phyloP scores from a whole-genome alignment of 495 filamentous ascomycete species.

The Hypoxylon intermedium region DNA sequence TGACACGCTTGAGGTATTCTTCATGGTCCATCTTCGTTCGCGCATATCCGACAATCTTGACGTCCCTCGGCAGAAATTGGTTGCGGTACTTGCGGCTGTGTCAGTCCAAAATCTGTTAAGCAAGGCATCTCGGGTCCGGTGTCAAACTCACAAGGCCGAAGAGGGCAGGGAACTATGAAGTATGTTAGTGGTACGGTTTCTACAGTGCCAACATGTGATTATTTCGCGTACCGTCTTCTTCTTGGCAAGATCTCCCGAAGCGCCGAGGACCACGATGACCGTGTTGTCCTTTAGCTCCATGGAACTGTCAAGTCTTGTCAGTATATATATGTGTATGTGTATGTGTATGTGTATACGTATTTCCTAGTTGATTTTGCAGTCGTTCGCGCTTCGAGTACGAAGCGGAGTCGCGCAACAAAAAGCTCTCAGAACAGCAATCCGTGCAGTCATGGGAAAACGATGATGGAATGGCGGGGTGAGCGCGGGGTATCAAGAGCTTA shows the following conservation, averaged over 20 bases:
- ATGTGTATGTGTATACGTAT: background rate
- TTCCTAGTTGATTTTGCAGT: no score
- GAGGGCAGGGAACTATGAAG: constrained; percentile 86
- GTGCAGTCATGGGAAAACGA: constrained; percentile 13
- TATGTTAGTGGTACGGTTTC: constrained; percentile 43
- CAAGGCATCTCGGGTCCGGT: constrained; percentile 4
- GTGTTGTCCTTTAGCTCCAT: constrained; percentile 99
- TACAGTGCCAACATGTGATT: constrained; percentile 10
- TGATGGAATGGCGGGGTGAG: constrained; percentile 48
- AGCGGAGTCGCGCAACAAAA: constrained; percentile 11
- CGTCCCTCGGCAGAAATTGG: constrained; percentile 97
- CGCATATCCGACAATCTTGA: constrained; percentile 98
- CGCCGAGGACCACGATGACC: constrained; percentile 94
- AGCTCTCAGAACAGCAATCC: constrained; percentile 16
- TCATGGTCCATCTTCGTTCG: constrained; percentile 99
- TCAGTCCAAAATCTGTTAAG: constrained; percentile 39
- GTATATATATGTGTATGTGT: constrained; percentile 13
- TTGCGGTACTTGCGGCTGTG: constrained; percentile 78
- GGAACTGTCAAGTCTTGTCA: constrained; percentile 36
- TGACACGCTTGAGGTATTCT: constrained; percentile 91
- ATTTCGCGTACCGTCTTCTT: constrained; percentile 89
- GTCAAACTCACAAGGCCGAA: constrained; percentile 87
- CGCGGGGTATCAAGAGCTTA: constrained; percentile 47
- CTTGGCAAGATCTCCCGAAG: constrained; percentile 96
- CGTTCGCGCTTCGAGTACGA: no score